A percentile compares a stretch with the other conserved stretches of the same genome.
phyloP scores from a whole-genome alignment of 1,284 basidiomycete species.

The Cryptococcus wingfieldii region DNA sequence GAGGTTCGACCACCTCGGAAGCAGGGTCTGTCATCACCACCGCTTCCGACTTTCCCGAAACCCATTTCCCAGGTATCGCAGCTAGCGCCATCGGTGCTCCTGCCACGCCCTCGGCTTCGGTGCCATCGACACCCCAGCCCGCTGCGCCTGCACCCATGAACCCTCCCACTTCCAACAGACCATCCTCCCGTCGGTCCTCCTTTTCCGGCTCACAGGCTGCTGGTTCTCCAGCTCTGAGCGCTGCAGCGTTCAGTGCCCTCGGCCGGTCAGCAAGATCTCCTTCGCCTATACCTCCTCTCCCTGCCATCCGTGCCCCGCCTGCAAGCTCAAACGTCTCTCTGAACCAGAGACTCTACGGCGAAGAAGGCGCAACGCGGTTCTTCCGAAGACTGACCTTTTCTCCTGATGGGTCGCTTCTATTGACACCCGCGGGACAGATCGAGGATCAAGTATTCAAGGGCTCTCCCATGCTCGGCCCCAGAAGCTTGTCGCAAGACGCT shows the following conservation, averaged over 20 bases:
- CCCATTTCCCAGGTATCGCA: constrained; percentile 51
- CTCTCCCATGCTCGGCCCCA: constrained; percentile 49
- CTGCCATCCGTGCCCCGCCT: constrained; percentile 64
- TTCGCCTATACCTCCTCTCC: constrained; percentile 83
- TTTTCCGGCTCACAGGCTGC: constrained; percentile 60
- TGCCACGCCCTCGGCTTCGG: constrained; percentile 35
- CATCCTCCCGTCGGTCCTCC: constrained; percentile 72
- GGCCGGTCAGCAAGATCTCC: constrained; percentile 69
- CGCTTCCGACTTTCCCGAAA: constrained; percentile 54
- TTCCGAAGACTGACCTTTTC: constrained; percentile 91
- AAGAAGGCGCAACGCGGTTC: constrained; percentile 93
- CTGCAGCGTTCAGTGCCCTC: constrained; percentile 21
- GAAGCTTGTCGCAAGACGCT: constrained; percentile 35
- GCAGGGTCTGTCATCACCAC: constrained; percentile 60
- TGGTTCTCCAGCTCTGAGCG: constrained; percentile 40
- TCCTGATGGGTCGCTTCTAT: constrained; percentile 84
- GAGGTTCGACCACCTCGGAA: constrained; percentile 71
- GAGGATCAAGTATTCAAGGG: constrained; percentile 70
- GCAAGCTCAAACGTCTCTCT: constrained; percentile 39
- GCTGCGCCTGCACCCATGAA: constrained; percentile 35
- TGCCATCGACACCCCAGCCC: constrained; percentile 42
- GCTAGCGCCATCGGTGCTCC: constrained; percentile 3
- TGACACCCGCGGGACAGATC: constrained; percentile 95
- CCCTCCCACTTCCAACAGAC: constrained; percentile 45
- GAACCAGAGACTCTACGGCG: constrained; percentile 72